Conservation (phyloP, 83 land plant species). For the Diphasiastrum complanatum region DNA sequence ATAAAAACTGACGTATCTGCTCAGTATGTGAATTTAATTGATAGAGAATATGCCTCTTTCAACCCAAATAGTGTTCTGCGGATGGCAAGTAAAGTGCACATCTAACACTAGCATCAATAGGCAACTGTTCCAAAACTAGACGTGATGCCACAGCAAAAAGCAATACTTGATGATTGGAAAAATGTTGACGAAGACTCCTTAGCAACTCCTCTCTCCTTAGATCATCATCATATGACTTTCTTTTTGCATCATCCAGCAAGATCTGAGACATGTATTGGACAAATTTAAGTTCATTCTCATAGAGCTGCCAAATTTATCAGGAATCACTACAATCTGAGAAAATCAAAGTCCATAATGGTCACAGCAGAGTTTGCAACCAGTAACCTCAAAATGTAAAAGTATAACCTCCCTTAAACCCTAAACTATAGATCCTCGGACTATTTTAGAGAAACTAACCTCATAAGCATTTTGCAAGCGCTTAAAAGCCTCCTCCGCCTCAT, state of each 20-base stretch:
- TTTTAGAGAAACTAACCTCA: slow-evolving; percentile 51
- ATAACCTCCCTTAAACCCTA: neutral
- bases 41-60: no score
- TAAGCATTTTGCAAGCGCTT: slow-evolving; percentile 97
- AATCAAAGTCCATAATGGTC: no score
- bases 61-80: no score
- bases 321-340: no score
- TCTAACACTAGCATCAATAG: no score
- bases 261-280: slow-evolving; percentile 35
- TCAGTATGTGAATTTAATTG: no score
- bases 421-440: neutral
- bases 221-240: slow-evolving; percentile 85
- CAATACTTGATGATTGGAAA: slow-evolving; percentile 31
- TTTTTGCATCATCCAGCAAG: slow-evolving; percentile 69
- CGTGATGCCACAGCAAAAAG: slow-evolving; percentile 42
- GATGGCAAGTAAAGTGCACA: no score
- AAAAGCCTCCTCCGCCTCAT: slow-evolving; percentile 93
- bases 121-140: neutral
- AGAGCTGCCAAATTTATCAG: neutral
- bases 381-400: no score
- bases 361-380: no score
- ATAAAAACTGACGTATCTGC: no score
- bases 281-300: neutral
- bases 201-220: slow-evolving; percentile 75
- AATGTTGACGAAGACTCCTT: slow-evolving; percentile 50